A percentile compares a stretch with the other conserved stretches of the same genome.
These are phyloP conservation scores for Pecoramyces ruminantium DNA, from an alignment of 192 early-diverging fungal genomes.

Conservation along the genomic window DNA sequence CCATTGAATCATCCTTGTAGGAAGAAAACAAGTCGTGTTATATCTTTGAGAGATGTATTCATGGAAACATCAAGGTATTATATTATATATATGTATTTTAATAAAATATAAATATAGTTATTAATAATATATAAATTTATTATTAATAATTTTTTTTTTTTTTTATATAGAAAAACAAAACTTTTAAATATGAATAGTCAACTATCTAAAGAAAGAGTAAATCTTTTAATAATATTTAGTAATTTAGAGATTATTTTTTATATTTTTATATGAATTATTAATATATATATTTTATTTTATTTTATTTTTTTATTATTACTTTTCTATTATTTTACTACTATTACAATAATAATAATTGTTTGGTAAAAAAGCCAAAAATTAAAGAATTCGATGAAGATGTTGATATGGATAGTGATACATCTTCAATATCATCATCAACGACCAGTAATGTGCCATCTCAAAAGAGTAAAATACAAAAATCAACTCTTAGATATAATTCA, in stretches of 20 bases:
- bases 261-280: too few relatives aligned
- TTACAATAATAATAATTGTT: not conserved
- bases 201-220: slow-evolving; percentile 1
- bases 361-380: slow-evolving; percentile 38
- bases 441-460: not conserved
- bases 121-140: too few relatives aligned
- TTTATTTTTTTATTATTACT: not conserved
- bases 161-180: not conserved
- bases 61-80: slow-evolving; percentile 4
- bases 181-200: not conserved
- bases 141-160: too few relatives aligned
- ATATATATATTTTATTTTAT: not conserved
- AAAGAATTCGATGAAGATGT: slow-evolving; percentile 56
- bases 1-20: slow-evolving; percentile 27
- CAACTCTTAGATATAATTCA: not conserved
- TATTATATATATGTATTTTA: slow-evolving; percentile 5
- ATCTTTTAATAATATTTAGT: too few relatives aligned
- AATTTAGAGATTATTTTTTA: too few relatives aligned
- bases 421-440: not conserved
- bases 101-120: too few relatives aligned
- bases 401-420: slow-evolving; percentile 27
- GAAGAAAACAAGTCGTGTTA: slow-evolving; percentile 15
- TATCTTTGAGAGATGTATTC: slow-evolving; percentile 1
- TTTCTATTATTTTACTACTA: not conserved
- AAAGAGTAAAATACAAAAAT: not conserved